These are phyloP conservation scores for Protoeuglena noctilucae DNA, from an alignment of 139 green algal genomes.

Conservation along the genomic window DNA sequence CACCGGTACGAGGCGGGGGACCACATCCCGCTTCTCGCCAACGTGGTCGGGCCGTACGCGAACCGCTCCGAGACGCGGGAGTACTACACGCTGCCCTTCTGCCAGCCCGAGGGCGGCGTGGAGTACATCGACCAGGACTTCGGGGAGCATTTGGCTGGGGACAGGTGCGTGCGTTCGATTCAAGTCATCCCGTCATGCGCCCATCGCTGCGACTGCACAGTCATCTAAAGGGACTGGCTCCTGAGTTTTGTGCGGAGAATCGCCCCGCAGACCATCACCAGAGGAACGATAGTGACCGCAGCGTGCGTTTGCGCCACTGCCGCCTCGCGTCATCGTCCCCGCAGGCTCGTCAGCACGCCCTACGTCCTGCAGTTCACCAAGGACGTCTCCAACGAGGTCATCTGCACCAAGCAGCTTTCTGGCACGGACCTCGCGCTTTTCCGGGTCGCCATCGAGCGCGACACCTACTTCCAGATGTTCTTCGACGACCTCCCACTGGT, in stretches of 20 bases:
- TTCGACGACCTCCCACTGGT: constrained; percentile 84
- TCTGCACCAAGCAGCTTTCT: constrained; percentile 66
- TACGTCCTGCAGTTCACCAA: constrained; percentile 74
- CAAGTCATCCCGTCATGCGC: too few relatives aligned
- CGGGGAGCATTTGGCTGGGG: constrained; percentile 29
- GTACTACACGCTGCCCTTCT: constrained; percentile 93
- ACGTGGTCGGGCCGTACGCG: constrained; percentile 57
- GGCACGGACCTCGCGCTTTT: constrained; percentile 66
- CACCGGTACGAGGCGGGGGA: constrained; percentile 25
- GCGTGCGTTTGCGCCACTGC: too few relatives aligned
- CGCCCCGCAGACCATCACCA: too few relatives aligned
- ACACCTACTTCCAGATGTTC: constrained; percentile 98
- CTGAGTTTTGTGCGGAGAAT: too few relatives aligned
- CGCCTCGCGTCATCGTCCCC: too few relatives aligned
- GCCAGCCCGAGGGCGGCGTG: constrained; percentile 47
- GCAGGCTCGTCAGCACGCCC: constrained; percentile 61
- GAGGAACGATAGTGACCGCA: too few relatives aligned
- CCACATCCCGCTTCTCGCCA: constrained; percentile 15
- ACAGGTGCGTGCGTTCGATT: too few relatives aligned
- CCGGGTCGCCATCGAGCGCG: constrained; percentile 39
- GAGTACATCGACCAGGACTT: constrained; percentile 71
- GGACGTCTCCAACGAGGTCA: constrained; percentile 52
- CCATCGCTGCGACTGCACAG: constrained; percentile 40
- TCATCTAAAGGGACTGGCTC: constrained; percentile 29
- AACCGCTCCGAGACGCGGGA: constrained; percentile 85